Base-by-base conservation (phyloP, 345 rosid genomes). In the Eucalyptus viminalis region DNA sequence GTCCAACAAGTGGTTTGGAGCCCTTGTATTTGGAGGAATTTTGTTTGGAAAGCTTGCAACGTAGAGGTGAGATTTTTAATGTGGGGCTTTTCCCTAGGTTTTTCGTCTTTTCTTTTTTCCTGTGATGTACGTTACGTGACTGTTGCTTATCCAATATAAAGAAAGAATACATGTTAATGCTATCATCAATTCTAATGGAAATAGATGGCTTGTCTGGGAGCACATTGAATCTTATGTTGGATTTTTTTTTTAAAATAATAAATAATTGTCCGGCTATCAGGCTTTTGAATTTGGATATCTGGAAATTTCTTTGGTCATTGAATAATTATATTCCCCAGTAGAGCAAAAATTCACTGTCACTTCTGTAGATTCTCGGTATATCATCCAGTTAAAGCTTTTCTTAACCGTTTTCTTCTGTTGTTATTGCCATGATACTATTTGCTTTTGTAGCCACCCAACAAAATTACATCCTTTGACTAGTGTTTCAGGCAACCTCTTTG, bases 1-100 rank as follows among this genome's bases (percentile, higher is more conserved):
- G 88, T 96, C 98, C 60, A 96, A 97, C 93, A 96, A 97, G 93
- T 96, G 98, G 99, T 95, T 97, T 92, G 99, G 99, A 88, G 99
- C 95, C 34, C 90, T 96, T 69, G 88, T 96, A 86, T 96, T 94
- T 88, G 93, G 96, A 80, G 98, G 97, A 65, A 93, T 96, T 91
- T 91, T 96, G 87, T 92, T 94, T 53, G 99, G 99, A 90, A 96
- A 95, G 92, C 86, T 92, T 22, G 88, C 89, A 85, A 86, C 92
- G 14, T 93, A 90, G 90, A 88, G 89, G 90, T 88, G 83, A 21
- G 43, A 27, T 19, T 12, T 60, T 67, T 65, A 17, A 76, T 3
- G 29, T 76, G 83, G 83, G 47, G 47, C 83, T 76, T 34, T 69
- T 69, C 14, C 44, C 44, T 76, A 11, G 83, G 11, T 76, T 76